Evolutionary conservation across 2,329 filamentous ascomycete species (phyloP), one percentile per base, ranked within the genome.

Genomic region (Talaromyces funiculosus): DNA sequence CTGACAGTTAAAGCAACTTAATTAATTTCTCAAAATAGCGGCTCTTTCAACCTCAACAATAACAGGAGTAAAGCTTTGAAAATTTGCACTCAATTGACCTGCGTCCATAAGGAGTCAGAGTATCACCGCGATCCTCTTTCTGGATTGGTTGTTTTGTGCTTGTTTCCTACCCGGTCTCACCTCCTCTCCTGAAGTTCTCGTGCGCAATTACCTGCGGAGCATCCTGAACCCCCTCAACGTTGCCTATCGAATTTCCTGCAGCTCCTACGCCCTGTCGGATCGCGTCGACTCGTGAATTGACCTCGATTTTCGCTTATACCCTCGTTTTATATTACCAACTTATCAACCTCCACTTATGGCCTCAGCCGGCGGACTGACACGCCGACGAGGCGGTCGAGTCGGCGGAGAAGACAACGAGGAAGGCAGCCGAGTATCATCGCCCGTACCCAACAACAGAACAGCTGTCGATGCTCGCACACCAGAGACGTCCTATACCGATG

Each of bases 401-500:
- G 75, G 77, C 66, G 76, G 75, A 64, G 83, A 81, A 73, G 86
- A 88, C 64, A 82, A 84, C 72, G 82, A 84, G 68, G 83, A 86
- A 68, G 78, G 81, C 69, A 85, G 83, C 78, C 82, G 87, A 71
- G 86, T 89, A 67, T 81, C 82, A 69, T 88, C 86, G 54, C 86
- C 87, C 40, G 80, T 81, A 61, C 84, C 86, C 64, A 67, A 78
- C 81, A 85, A 80, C 79, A 82, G 69, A 77, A 85, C 80, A 81
- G 84, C 80, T 63, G 74, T 75, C 68, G 81, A 80, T 62, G 73
- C 81, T 68, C 78, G 82, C 65, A 75, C 77, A 20, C 84, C 84
- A 59, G 86, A 87, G 78, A 97, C 94, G 63, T 93, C 89, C 71
- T 97, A 96, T 81, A 92, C 83, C 73, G 84, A 75, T 70, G 78